Conservation (phyloP, 768 basidiomycete species). For the Leccinum ochraceum region DNA sequence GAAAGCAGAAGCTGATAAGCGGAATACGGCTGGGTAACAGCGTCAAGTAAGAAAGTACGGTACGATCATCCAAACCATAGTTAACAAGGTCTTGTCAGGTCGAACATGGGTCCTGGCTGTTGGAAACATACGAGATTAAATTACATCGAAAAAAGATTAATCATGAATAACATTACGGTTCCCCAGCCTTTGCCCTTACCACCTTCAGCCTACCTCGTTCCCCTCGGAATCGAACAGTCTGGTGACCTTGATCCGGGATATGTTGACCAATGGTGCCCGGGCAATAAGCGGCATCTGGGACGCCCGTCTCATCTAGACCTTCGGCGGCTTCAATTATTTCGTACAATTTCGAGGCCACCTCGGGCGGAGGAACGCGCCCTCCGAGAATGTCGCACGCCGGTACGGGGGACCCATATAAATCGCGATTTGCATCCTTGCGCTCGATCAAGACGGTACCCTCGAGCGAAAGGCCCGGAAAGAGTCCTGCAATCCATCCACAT, state of each 20-base stretch:
- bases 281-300: slow-evolving; percentile 80
- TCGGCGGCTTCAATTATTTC: slow-evolving; percentile 97
- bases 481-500: slow-evolving; percentile 47
- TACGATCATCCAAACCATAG: background rate
- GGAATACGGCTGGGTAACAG: background rate
- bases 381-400: slow-evolving; percentile 89
- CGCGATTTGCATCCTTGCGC: slow-evolving; percentile 93
- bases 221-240: slow-evolving; percentile 78
- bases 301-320: slow-evolving; percentile 81
- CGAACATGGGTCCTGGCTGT: slow-evolving; percentile 1
- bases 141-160: slow-evolving; percentile 1
- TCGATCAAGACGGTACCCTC: slow-evolving; percentile 95
- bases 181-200: background rate
- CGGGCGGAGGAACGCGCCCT: slow-evolving; percentile 95
- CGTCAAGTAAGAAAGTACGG: background rate
- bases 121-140: background rate
- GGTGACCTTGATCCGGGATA: slow-evolving; percentile 45
- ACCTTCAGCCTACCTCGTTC: slow-evolving; percentile 15
- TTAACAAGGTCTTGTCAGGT: background rate
- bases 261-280: slow-evolving; percentile 66
- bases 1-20: too few species aligned
- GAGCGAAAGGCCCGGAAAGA: slow-evolving; percentile 92
- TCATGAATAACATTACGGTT: slow-evolving; percentile 7
- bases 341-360: slow-evolving; percentile 89
- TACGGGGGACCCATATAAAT: slow-evolving; percentile 92